Conservation (phyloP, 2,329 filamentous ascomycete genomes). For the Scleromitrula shiraiana region DNA sequence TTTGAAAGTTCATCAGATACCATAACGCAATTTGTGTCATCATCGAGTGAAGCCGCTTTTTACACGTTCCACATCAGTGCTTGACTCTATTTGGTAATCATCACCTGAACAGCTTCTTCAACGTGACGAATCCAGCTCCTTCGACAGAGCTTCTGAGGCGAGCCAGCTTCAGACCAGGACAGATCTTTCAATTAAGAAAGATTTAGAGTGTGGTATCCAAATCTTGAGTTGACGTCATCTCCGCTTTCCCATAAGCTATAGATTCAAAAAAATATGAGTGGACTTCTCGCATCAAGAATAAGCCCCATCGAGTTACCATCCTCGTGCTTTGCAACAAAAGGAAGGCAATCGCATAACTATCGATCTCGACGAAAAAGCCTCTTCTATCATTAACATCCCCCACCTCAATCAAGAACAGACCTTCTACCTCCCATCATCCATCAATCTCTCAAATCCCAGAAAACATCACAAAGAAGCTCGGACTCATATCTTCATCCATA, state of each 20-base stretch:
- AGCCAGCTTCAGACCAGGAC: conserved; percentile 18
- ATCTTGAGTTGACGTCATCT: conserved; percentile 18
- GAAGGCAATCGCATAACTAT: conserved; percentile 98
- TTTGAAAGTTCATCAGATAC: conserved; percentile 37
- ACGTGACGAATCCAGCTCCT: conserved; percentile 49
- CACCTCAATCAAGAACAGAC: conserved; percentile 33
- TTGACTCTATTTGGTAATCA: conserved; percentile 99
- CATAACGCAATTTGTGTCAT: conserved; percentile 43
- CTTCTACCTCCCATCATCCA: conserved; percentile 32
- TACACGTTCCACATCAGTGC: conserved; percentile 64
- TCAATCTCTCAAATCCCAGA: conserved; percentile 22
- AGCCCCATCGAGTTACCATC: conserved; percentile 99
- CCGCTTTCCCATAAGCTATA: conserved; percentile 49
- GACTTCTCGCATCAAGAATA: conserved; percentile 99
- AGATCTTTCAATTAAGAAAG: conserved; percentile 31
- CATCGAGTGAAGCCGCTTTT: conserved; percentile 33
- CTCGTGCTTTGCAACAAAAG: conserved; percentile 27
- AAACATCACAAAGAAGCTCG: conserved; percentile 40
- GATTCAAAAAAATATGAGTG: conserved; percentile 39
- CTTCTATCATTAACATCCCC: conserved; percentile 43
- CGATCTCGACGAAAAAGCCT: conserved; percentile 79
- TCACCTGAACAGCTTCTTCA: conserved; percentile 53
- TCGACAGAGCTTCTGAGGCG: conserved; percentile 54
- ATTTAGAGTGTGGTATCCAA: conserved; percentile 22
- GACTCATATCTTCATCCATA: conserved; percentile 89